phyloP scores from a whole-genome alignment of 352 stramenopile genomes.

The Phytophthora fragariaefolia region DNA sequence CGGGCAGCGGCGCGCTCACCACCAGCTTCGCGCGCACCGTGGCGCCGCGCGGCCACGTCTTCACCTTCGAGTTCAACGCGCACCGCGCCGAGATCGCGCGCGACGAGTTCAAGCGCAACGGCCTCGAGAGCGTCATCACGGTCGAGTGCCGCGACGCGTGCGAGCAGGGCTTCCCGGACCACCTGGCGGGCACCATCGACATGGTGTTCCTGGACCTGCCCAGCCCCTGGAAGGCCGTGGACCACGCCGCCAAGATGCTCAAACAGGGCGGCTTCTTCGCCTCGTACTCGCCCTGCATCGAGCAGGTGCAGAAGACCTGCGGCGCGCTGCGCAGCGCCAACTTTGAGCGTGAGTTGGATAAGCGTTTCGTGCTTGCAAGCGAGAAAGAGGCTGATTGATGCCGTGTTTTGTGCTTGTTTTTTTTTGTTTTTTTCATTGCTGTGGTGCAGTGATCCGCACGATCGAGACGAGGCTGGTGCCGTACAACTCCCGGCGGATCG shows the following conservation, averaged over 20 bases:
- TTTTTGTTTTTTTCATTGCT: constrained; percentile 7
- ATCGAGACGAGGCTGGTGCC: constrained; percentile 95
- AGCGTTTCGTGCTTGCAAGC: too few relatives aligned
- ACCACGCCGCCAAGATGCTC: constrained; percentile 92
- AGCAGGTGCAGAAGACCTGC: constrained; percentile 96
- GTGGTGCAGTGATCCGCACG: constrained; percentile 72
- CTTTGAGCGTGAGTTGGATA: constrained; percentile 83
- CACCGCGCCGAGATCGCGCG: constrained; percentile 91
- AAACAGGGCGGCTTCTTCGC: constrained; percentile 94
- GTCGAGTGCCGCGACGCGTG: constrained; percentile 97
- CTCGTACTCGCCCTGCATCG: constrained; percentile 99
- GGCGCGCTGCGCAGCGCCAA: constrained; percentile 72
- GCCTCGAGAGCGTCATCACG: constrained; percentile 90
- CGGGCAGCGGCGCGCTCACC: constrained; percentile 93
- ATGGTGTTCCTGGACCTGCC: constrained; percentile 98
- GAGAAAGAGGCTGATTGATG: too few relatives aligned
- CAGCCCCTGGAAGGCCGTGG: constrained; percentile 96
- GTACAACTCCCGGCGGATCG: constrained; percentile 71
- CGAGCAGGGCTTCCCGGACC: constrained; percentile 81
- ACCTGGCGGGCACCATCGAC: constrained; percentile 86
- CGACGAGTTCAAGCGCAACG: constrained; percentile 95
- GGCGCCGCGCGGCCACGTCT: constrained; percentile 90
- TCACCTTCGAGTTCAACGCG: constrained; percentile 99
- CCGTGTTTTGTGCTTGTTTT: not conserved
- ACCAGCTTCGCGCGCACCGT: constrained; percentile 93